A percentile compares a stretch with the other conserved stretches of the same genome.
Conservation (phyloP, 2,329 filamentous ascomycete genomes). For the Pseudogymnoascus sp. region DNA sequence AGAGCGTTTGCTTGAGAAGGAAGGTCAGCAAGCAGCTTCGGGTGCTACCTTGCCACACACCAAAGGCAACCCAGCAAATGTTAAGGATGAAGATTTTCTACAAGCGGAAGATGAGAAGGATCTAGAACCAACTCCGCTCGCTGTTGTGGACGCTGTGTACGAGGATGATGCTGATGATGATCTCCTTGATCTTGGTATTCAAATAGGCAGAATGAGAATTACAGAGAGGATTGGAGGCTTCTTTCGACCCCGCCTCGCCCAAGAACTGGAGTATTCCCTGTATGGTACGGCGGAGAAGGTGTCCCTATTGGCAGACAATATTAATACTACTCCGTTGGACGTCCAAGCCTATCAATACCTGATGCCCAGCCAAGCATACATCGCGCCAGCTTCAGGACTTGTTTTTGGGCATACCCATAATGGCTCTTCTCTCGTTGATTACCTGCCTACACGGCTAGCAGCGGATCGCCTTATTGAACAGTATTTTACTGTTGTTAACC, state of each 20-base stretch:
- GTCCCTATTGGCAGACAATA: not conserved
- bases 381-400: conserved; percentile 58
- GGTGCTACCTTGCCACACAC: not conserved
- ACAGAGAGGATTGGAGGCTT: conserved; percentile 67
- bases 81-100: conserved; percentile 37
- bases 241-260: conserved; percentile 58
- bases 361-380: conserved; percentile 55
- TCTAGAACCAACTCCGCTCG: conserved; percentile 54
- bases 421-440: conserved; percentile 45
- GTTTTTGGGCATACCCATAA: conserved; percentile 49
- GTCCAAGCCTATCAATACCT: conserved; percentile 42
- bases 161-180: conserved; percentile 56
- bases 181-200: conserved; percentile 62
- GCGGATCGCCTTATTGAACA: conserved; percentile 56
- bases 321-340: conserved; percentile 11
- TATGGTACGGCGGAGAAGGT: not conserved
- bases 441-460: conserved; percentile 48
- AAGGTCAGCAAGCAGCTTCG: conserved; percentile 45
- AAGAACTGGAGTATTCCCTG: conserved; percentile 44
- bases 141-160: conserved; percentile 58
- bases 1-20: conserved; percentile 60
- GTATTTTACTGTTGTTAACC: conserved; percentile 61
- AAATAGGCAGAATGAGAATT: conserved; percentile 62
- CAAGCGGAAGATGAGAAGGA: conserved; percentile 50
- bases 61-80: conserved; percentile 32